Conservation (phyloP, 805 yeast genomes). For the Scheffersomyces lignosus region DNA sequence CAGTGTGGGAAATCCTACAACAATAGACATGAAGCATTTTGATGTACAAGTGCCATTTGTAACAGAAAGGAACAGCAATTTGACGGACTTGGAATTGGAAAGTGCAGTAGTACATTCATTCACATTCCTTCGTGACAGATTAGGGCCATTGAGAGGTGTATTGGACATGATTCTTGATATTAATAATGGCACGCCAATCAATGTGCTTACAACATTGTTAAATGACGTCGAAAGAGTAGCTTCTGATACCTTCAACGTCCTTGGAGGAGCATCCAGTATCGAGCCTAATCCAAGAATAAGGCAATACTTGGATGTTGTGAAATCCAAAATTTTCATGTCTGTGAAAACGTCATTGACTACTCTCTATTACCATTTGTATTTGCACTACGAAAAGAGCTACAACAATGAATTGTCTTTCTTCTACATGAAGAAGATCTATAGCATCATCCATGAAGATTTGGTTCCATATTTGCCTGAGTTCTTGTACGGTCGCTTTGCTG, state of each 20-base stretch:
- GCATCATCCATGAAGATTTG: constrained; percentile 7
- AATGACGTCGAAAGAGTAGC: constrained; percentile 8
- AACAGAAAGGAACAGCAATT: constrained; percentile 14
- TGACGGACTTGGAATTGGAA: constrained; percentile 13
- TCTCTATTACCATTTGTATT: constrained; percentile 10
- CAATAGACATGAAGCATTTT: constrained; percentile 6
- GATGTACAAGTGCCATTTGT: constrained; percentile 15
- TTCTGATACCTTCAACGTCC: constrained; percentile 6
- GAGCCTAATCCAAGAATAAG: constrained; percentile 1
- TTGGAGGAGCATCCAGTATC: too few species aligned
- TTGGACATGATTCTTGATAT: constrained; percentile 14
- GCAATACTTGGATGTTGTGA: constrained; percentile 7
- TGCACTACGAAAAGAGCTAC: constrained; percentile 10
- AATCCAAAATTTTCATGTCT: constrained; percentile 10
- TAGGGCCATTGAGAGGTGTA: constrained; percentile 9
- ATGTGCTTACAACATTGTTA: constrained; percentile 8
- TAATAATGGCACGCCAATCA: constrained; percentile 11
- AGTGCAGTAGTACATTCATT: constrained; percentile 8
- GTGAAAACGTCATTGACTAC: constrained; percentile 11
- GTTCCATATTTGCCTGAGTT: constrained; percentile 12
- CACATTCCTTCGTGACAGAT: constrained; percentile 8
- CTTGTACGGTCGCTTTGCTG: constrained; percentile 8
- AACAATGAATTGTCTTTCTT: constrained; percentile 6
- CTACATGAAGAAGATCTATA: constrained; percentile 9
- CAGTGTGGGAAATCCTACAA: constrained; percentile 18